Evolutionary conservation across 495 filamentous ascomycete species (phyloP).

Genomic region (Neurospora sp.): DNA sequence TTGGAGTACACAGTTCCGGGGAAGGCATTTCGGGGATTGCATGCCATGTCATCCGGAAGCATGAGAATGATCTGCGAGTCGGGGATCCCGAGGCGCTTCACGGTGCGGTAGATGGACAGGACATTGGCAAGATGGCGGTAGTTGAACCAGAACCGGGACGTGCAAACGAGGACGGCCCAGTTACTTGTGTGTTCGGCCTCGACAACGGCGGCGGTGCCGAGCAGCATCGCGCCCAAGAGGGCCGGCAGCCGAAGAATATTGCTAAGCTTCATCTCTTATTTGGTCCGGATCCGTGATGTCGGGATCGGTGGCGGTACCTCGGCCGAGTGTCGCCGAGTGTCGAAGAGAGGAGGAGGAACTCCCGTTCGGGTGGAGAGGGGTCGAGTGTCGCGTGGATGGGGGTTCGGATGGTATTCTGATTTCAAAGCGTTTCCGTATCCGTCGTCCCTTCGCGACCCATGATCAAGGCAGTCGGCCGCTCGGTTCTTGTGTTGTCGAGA

Average conservation of each 20-base stretch:
- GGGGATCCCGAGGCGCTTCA: conserved; percentile 94
- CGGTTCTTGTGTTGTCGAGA: neutral
- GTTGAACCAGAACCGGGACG: conserved; percentile 99
- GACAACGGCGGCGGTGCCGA: conserved; percentile 29
- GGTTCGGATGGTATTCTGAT: neutral
- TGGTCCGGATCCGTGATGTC: neutral
- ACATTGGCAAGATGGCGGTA: conserved; percentile 98
- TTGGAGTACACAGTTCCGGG: conserved; percentile 98
- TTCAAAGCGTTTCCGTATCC: neutral
- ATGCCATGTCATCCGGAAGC: conserved; percentile 98
- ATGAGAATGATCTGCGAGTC: conserved; percentile 99
- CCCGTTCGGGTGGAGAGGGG: neutral
- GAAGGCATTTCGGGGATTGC: conserved; percentile 96
- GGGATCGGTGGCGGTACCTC: neutral
- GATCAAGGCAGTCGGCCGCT: neutral
- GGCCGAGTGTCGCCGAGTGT: neutral
- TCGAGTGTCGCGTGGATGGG: neutral
- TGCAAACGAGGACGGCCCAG: conserved; percentile 95
- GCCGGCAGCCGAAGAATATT: conserved; percentile 27
- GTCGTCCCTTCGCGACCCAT: neutral
- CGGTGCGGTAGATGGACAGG: conserved; percentile 93
- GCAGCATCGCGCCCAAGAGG: conserved; percentile 33
- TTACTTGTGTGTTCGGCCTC: conserved; percentile 86
- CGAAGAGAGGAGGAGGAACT: neutral
- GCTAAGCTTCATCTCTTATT: conserved; percentile 27